Evolutionary conservation across 768 basidiomycete genomes (phyloP).

Genomic region (Hirschioporus abietinus): DNA sequence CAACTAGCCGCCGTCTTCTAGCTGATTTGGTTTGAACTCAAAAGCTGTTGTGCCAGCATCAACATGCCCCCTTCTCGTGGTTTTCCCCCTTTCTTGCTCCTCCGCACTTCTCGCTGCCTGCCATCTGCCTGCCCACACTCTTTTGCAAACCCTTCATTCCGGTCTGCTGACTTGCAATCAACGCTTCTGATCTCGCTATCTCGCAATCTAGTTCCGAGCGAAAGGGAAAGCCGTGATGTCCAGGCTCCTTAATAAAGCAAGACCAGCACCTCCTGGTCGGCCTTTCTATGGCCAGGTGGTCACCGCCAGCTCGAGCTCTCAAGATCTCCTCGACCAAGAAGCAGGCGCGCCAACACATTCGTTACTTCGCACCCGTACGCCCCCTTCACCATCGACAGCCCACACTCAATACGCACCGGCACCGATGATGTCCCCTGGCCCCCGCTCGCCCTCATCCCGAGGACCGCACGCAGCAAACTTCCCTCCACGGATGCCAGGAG

Average conservation of each 20-base stretch:
- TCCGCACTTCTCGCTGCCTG: background rate
- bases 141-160: background rate
- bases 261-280: background rate
- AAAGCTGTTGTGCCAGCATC: background rate
- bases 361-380: too few species aligned
- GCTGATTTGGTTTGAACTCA: background rate
- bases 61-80: background rate
- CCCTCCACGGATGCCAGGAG: too few species aligned
- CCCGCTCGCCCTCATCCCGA: background rate
- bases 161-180: background rate
- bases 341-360: background rate
- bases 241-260: background rate
- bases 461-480: background rate
- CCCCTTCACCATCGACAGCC: background rate
- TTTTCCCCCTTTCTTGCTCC: background rate
- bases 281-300: background rate
- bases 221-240: background rate
- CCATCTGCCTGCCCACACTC: background rate
- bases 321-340: background rate
- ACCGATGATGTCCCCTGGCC: background rate
- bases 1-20: background rate
- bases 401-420: background rate
- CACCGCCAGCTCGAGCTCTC: background rate
- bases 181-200: background rate
- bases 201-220: background rate